Evolutionary conservation across 306 rosid species (phyloP).

Genomic region (Malus orientalis): DNA sequence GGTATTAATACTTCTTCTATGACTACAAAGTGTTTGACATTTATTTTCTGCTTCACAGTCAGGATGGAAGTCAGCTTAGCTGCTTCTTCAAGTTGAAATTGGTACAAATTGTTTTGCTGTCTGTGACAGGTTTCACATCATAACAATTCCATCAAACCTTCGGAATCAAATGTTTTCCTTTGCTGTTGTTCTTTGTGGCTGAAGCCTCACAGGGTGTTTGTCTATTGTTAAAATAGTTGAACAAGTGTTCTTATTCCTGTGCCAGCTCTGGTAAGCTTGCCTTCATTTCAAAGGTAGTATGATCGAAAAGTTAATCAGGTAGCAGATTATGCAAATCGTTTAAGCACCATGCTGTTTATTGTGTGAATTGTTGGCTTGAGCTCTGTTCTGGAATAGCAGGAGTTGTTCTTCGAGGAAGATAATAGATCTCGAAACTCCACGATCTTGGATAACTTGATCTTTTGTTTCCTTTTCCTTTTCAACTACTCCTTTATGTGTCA

Average conservation of each 20-base stretch:
- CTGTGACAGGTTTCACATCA: not conserved
- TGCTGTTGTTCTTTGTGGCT: not conserved
- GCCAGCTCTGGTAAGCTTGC: not conserved
- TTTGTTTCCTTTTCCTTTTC: not conserved
- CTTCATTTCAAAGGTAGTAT: not conserved
- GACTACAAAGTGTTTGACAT: not conserved
- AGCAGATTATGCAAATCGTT: not conserved
- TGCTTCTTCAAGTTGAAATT: not conserved
- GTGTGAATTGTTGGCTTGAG: not conserved
- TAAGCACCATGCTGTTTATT: not conserved
- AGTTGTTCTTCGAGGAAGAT: not conserved
- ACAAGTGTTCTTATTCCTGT: not conserved
- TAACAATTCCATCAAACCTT: not conserved
- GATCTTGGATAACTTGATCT: not conserved
- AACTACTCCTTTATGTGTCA: not conserved
- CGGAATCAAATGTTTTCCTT: not conserved
- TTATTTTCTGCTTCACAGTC: not conserved
- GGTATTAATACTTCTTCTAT: not conserved
- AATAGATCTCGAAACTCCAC: not conserved
- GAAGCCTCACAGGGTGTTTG: not conserved
- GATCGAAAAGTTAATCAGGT: not conserved
- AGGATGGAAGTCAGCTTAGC: not conserved
- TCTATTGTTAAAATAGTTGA: not conserved
- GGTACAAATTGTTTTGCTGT: not conserved
- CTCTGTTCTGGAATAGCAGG: not conserved